These are phyloP conservation scores for Parmelia sp. DNA, from an alignment of 495 filamentous ascomycete genomes.

Conservation along the genomic window DNA sequence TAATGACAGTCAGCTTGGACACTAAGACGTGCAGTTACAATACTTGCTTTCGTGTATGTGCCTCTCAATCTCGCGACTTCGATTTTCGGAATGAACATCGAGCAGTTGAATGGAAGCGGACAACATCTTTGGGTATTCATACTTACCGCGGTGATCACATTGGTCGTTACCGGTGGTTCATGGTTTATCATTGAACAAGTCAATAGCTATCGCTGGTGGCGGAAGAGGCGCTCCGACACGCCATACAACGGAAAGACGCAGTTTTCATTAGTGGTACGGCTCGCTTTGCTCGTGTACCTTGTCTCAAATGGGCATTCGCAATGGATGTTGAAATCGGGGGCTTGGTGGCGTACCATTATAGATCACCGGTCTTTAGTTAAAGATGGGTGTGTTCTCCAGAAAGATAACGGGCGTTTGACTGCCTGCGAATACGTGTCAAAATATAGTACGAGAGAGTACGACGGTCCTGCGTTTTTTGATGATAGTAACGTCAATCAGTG, in stretches of 20 bases:
- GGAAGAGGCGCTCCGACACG: no score
- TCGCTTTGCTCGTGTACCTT: background rate
- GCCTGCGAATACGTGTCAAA: background rate
- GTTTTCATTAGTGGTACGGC: background rate
- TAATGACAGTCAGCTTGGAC: no score
- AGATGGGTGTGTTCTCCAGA: no score
- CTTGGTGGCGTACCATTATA: background rate
- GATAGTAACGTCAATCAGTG: no score
- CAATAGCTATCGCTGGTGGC: no score
- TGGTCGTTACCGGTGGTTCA: background rate
- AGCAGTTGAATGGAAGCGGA: conserved; percentile 16
- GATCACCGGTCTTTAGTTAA: no score
- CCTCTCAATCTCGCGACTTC: conserved; percentile 18
- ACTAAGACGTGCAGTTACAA: conserved; percentile 4
- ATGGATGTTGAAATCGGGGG: background rate
- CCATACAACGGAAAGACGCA: background rate
- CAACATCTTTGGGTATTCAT: conserved; percentile 6
- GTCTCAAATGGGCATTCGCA: background rate
- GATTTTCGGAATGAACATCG: conserved; percentile 17
- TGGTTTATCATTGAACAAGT: background rate
- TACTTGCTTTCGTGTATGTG: conserved; percentile 20
- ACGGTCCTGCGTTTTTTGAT: no score
- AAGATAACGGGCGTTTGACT: no score
- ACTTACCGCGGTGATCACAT: background rate
- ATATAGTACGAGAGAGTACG: background rate